These are phyloP conservation scores for Ceratocystis variospora DNA, from an alignment of 2,329 filamentous ascomycete genomes.

Conservation along the genomic window DNA sequence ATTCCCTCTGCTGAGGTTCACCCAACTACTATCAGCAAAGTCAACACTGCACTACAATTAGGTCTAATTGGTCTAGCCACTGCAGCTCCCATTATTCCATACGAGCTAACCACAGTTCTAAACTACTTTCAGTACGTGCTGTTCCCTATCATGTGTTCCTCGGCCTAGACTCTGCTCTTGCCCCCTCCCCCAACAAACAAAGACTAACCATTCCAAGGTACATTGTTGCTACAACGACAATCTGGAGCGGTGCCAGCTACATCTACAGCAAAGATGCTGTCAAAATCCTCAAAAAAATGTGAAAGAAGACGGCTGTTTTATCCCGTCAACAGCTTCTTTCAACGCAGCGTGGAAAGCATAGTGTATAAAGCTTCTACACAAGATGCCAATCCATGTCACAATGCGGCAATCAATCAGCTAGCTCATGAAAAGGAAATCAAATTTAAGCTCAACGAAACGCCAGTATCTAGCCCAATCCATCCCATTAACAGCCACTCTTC, in stretches of 20 bases:
- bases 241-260: conserved; percentile 92
- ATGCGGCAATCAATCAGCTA: background rate
- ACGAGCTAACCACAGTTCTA: conserved; percentile 41
- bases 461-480: background rate
- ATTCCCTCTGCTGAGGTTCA: conserved; percentile 75
- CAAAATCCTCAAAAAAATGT: conserved; percentile 50
- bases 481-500: background rate
- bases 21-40: conserved; percentile 72
- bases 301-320: background rate
- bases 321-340: background rate
- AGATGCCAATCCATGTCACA: conserved; percentile 8
- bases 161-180: background rate
- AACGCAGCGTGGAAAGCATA: background rate
- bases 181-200: too few species aligned
- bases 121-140: conserved; percentile 48
- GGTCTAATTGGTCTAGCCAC: conserved; percentile 75
- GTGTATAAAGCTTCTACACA: background rate
- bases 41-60: conserved; percentile 87
- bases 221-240: conserved; percentile 72
- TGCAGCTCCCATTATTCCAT: conserved; percentile 59
- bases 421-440: background rate
- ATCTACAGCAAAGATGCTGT: conserved; percentile 83
- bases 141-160: background rate
- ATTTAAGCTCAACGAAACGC: background rate
- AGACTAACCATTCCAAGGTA: conserved; percentile 40